A percentile compares a stretch with the other conserved stretches of the same genome.
Conservation (phyloP, 306 rosid genomes). For the Prunus padus region DNA sequence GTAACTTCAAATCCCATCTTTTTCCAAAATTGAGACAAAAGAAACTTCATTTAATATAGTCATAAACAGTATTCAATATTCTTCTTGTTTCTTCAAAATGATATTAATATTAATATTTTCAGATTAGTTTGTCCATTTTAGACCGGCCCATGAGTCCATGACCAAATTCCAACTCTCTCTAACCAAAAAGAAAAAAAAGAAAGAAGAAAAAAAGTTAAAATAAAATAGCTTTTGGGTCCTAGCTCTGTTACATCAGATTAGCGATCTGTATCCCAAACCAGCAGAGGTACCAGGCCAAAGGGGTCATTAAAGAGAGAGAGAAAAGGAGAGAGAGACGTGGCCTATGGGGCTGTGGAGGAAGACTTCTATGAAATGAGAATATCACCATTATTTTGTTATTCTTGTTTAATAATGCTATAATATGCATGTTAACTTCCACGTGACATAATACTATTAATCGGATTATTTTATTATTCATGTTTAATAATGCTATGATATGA, state of each 20-base stretch:
- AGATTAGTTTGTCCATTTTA: neutral
- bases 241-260: neutral
- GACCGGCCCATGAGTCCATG: slow-evolving; percentile 9
- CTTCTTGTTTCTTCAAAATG: too few species aligned
- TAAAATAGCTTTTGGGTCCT: neutral
- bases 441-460: too few species aligned
- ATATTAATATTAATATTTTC: too few species aligned
- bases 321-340: neutral
- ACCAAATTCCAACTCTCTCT: slow-evolving; percentile 7
- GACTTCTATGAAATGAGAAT: too few species aligned
- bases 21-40: neutral
- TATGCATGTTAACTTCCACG: too few species aligned
- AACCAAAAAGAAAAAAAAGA: neutral
- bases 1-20: neutral
- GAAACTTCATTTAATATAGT: too few species aligned
- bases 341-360: neutral
- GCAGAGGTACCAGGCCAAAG: neutral
- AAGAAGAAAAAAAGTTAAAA: neutral
- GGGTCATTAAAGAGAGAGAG: neutral
- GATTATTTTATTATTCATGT: accelerated
- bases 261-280: neutral
- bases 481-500: accelerated
- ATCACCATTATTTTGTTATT: too few species aligned
- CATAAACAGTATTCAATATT: too few species aligned
- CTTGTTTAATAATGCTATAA: too few species aligned